These are phyloP conservation scores for Aureobasidium sp. DNA, from an alignment of 2,329 filamentous ascomycete species.

Conservation along the genomic window DNA sequence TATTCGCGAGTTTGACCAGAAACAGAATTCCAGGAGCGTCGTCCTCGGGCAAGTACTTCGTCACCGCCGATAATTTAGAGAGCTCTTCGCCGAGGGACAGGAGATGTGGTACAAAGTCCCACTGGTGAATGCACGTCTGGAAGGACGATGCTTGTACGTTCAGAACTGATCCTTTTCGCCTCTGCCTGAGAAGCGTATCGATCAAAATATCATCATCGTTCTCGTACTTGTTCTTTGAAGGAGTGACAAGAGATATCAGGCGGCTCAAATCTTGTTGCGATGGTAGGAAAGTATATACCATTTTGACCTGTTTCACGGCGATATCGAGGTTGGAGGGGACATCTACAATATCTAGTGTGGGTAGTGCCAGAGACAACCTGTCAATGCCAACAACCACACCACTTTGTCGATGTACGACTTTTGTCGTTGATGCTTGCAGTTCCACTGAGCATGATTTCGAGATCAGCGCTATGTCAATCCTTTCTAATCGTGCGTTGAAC, in stretches of 20 bases:
- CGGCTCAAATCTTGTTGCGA: slow-evolving; percentile 74
- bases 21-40: slow-evolving; percentile 84
- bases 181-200: slow-evolving; percentile 79
- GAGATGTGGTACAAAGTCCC: slow-evolving; percentile 60
- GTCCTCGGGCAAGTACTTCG: slow-evolving; percentile 93
- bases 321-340: slow-evolving; percentile 31
- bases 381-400: slow-evolving; percentile 67
- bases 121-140: slow-evolving; percentile 54
- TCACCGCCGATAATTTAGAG: slow-evolving; percentile 72
- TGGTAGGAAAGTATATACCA: slow-evolving; percentile 67
- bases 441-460: slow-evolving; percentile 69
- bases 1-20: slow-evolving; percentile 59
- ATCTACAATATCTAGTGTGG: slow-evolving; percentile 49
- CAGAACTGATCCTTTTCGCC: slow-evolving; percentile 77
- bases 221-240: slow-evolving; percentile 84
- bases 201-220: slow-evolving; percentile 90
- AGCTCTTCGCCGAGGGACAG: slow-evolving; percentile 70
- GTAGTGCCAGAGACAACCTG: slow-evolving; percentile 64
- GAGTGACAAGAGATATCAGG: slow-evolving; percentile 78
- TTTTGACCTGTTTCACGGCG: slow-evolving; percentile 57
- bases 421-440: slow-evolving; percentile 73
- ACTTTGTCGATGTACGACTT: slow-evolving; percentile 67
- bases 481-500: slow-evolving; percentile 68
- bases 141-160: slow-evolving; percentile 60
- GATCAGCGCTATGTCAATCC: slow-evolving; percentile 66